phyloP scores from a whole-genome alignment of 2,329 filamentous ascomycete genomes.

The Pyrenochaeta sp. region DNA sequence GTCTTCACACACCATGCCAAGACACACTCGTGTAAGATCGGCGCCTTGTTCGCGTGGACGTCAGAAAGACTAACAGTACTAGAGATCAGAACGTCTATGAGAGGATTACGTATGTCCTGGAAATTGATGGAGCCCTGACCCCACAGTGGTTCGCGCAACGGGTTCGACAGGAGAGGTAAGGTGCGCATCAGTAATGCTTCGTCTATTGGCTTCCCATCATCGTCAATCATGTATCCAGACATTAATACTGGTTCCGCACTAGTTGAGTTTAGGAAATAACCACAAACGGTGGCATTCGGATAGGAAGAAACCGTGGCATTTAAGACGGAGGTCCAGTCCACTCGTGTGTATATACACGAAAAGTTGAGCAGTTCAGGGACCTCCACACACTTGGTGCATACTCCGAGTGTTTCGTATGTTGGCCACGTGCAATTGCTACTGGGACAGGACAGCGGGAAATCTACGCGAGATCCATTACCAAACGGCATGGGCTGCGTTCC shows the following conservation, averaged over 20 bases:
- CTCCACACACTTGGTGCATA: slow-evolving; percentile 35
- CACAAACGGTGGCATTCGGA: slow-evolving; percentile 24
- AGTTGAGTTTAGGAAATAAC: slow-evolving; percentile 35
- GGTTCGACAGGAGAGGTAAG: background rate
- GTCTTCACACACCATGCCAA: slow-evolving; percentile 36
- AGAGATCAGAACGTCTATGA: slow-evolving; percentile 23
- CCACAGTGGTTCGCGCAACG: slow-evolving; percentile 7
- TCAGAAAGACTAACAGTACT: slow-evolving; percentile 10
- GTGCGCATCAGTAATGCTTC: slow-evolving; percentile 25
- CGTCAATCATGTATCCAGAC: slow-evolving; percentile 21
- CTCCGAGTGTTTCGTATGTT: slow-evolving; percentile 26
- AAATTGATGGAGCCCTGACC: slow-evolving; percentile 29
- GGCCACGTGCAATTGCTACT: slow-evolving; percentile 35
- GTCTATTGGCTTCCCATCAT: background rate
- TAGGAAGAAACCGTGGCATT: slow-evolving; percentile 4
- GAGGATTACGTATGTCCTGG: slow-evolving; percentile 19
- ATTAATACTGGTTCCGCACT: slow-evolving; percentile 21
- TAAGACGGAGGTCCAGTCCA: slow-evolving; percentile 25
- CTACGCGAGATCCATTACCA: slow-evolving; percentile 26
- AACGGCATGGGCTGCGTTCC: slow-evolving; percentile 20
- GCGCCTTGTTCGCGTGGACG: slow-evolving; percentile 14
- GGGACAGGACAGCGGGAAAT: slow-evolving; percentile 35
- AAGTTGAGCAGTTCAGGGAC: slow-evolving; percentile 22
- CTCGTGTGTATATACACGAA: slow-evolving; percentile 16
- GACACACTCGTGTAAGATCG: slow-evolving; percentile 23